phyloP scores from a whole-genome alignment of 2,329 filamentous ascomycete species.

The Neonectria punicea region DNA sequence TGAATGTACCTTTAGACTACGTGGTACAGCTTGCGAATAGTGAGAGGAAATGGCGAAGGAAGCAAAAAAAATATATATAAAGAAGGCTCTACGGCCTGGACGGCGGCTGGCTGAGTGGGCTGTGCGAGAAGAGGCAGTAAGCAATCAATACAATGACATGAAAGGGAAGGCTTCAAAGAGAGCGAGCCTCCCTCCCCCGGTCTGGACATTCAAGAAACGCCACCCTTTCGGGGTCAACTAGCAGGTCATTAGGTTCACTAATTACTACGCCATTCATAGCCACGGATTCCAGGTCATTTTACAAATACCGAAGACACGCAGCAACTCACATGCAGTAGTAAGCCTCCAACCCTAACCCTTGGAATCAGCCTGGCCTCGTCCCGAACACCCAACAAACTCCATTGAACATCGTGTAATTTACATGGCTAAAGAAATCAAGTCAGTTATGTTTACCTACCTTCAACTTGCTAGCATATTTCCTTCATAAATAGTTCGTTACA shows the following conservation, averaged over 20 bases:
- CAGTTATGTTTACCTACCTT: neutral
- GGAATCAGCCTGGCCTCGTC: neutral
- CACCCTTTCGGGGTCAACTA: neutral
- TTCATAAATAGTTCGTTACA: neutral
- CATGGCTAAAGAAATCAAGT: neutral
- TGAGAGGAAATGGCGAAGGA: neutral
- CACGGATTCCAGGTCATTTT: neutral
- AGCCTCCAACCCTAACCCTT: conserved; percentile 26
- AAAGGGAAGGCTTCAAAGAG: neutral
- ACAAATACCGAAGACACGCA: neutral
- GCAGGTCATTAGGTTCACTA: neutral
- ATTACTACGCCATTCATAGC: neutral
- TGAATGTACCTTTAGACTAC: neutral
- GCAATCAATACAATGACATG: neutral
- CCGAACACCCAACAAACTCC: neutral
- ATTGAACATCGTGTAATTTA: neutral
- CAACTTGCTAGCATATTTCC: neutral
- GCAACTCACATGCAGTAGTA: neutral
- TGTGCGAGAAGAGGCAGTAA: neutral
- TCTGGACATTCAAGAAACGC: neutral
- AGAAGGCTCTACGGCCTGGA: neutral
- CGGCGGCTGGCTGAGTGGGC: neutral
- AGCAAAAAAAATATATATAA: neutral
- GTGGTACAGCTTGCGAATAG: neutral
- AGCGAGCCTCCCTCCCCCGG: neutral